These are phyloP conservation scores for Colletotrichum simmondsii DNA, from an alignment of 2,329 filamentous ascomycete species.

Conservation along the genomic window DNA sequence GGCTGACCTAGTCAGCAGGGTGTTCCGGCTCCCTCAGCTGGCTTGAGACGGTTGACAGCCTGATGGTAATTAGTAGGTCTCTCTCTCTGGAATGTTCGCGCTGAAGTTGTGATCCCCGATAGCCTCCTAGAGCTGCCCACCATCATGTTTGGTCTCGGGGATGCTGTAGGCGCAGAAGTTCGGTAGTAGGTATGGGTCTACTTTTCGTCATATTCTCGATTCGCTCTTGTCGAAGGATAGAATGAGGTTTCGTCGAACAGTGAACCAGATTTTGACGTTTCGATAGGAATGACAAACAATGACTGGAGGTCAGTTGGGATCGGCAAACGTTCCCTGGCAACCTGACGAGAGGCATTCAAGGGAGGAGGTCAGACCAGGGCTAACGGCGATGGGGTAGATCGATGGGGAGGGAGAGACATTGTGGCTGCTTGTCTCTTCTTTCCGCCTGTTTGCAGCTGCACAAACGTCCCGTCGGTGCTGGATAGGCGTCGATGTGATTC, in stretches of 20 bases:
- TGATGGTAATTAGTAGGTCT: not conserved
- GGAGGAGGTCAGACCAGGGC: not conserved
- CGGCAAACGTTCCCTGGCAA: not conserved
- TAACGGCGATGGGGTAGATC: not conserved
- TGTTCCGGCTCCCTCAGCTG: not conserved
- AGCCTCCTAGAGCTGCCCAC: not conserved
- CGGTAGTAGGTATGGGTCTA: not conserved
- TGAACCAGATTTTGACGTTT: not conserved
- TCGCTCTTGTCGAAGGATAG: not conserved
- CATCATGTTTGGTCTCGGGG: not conserved
- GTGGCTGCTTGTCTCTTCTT: not conserved
- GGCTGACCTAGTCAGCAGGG: not conserved
- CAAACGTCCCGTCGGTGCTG: not conserved
- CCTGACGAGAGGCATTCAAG: conserved; percentile 10
- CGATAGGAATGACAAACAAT: conserved; percentile 1
- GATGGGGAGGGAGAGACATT: not conserved
- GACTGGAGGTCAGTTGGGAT: not conserved
- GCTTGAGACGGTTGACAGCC: not conserved
- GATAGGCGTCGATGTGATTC: not conserved
- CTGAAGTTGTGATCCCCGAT: not conserved
- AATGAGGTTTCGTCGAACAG: not conserved
- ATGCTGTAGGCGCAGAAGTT: too few relatives aligned
- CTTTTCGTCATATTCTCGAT: not conserved
- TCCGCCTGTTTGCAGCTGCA: not conserved
- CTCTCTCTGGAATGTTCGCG: not conserved